A percentile compares a stretch with the other conserved stretches of the same genome.
Evolutionary conservation across 2,329 filamentous ascomycete genomes (phyloP).

Genomic region (Triangularia setosa): DNA sequence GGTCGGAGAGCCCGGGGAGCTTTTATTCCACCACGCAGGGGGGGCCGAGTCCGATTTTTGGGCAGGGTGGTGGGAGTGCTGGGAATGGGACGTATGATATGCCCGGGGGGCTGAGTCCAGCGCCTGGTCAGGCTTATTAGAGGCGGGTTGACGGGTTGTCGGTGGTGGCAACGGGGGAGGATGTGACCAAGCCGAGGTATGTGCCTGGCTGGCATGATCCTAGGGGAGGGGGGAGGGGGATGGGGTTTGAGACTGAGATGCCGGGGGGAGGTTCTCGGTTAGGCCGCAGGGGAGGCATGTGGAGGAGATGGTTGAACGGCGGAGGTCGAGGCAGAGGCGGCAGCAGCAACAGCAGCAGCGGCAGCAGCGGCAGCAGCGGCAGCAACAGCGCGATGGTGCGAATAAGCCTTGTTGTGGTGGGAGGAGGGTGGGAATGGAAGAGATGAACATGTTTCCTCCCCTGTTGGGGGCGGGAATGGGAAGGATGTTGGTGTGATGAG

Average conservation of each 20-base stretch:
- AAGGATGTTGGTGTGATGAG: background rate
- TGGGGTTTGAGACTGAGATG: background rate
- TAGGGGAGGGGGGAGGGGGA: background rate
- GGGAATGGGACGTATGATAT: background rate
- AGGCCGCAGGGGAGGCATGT: background rate
- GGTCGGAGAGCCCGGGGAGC: background rate
- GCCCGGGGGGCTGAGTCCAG: background rate
- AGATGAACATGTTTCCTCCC: too few species aligned
- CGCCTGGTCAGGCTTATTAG: constrained; percentile 11
- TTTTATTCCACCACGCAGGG: background rate
- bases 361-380: too few species aligned
- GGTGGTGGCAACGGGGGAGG: background rate
- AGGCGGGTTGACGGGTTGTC: background rate
- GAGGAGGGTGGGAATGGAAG: too few species aligned
- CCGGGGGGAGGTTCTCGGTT: background rate
- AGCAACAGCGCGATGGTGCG: too few species aligned
- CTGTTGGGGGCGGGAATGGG: too few species aligned
- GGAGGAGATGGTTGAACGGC: background rate
- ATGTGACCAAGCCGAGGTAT: background rate
- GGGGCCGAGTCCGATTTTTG: background rate
- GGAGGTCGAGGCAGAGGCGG: background rate
- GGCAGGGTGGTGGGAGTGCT: background rate
- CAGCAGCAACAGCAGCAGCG: background rate
- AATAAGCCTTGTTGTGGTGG: too few species aligned
- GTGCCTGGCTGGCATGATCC: background rate